Evolutionary conservation across 805 yeast species (phyloP).

Genomic region (Pichia manshurica): DNA sequence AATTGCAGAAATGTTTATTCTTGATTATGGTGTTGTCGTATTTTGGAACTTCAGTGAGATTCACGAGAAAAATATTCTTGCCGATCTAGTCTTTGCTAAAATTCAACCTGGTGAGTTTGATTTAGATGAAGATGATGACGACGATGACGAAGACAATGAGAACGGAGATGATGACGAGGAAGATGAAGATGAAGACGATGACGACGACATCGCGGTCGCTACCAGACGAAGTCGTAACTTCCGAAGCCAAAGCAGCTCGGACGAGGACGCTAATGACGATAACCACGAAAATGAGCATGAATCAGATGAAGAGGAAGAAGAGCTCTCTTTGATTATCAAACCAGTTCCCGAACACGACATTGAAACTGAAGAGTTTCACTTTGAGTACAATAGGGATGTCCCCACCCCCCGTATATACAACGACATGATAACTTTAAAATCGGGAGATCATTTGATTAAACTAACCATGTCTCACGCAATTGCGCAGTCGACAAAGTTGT

Average conservation of each 20-base stretch:
- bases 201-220: slow-evolving; percentile 3
- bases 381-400: slow-evolving; percentile 51
- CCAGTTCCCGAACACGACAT: slow-evolving; percentile 85
- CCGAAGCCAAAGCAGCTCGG: neutral
- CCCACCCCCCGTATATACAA: slow-evolving; percentile 69
- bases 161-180: slow-evolving; percentile 29
- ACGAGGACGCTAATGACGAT: slow-evolving; percentile 7
- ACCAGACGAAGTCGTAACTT: neutral
- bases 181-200: slow-evolving; percentile 5
- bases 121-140: slow-evolving; percentile 34
- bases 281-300: slow-evolving; percentile 11
- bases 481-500: slow-evolving; percentile 90
- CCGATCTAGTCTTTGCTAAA: slow-evolving; percentile 76
- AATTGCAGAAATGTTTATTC: slow-evolving; percentile 84
- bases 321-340: slow-evolving; percentile 48
- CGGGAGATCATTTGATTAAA: slow-evolving; percentile 90
- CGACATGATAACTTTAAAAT: slow-evolving; percentile 85
- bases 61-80: slow-evolving; percentile 89
- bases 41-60: slow-evolving; percentile 94
- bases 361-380: slow-evolving; percentile 84
- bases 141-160: slow-evolving; percentile 32
- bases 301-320: slow-evolving; percentile 9
- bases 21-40: slow-evolving; percentile 93
- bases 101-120: slow-evolving; percentile 39
- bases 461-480: slow-evolving; percentile 93